These are phyloP conservation scores for Ophiostoma piceae DNA, from an alignment of 2,329 filamentous ascomycete species.

Conservation along the genomic window DNA sequence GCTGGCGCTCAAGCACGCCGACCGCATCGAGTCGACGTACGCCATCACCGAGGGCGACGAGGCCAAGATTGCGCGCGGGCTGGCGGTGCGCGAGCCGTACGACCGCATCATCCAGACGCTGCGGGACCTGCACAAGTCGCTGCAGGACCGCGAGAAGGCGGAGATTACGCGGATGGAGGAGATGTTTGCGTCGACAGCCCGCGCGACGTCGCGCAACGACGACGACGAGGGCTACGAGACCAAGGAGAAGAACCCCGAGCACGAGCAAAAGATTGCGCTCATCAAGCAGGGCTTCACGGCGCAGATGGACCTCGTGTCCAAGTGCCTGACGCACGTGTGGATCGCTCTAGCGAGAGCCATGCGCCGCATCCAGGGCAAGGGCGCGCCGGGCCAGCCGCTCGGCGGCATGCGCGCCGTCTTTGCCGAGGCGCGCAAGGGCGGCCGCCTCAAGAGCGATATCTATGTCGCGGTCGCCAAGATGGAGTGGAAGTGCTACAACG, in stretches of 20 bases:
- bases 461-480: slow-evolving; percentile 91
- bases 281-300: slow-evolving; percentile 63
- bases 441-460: slow-evolving; percentile 86
- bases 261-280: slow-evolving; percentile 55
- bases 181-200: slow-evolving; percentile 36
- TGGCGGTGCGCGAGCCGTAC: slow-evolving; percentile 75
- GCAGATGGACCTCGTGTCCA: slow-evolving; percentile 71
- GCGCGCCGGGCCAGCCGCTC: slow-evolving; percentile 51
- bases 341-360: slow-evolving; percentile 91
- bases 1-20: slow-evolving; percentile 81
- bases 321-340: slow-evolving; percentile 89
- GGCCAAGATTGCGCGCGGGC: slow-evolving; percentile 67
- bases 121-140: slow-evolving; percentile 76
- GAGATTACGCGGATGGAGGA: slow-evolving; percentile 56
- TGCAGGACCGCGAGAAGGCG: slow-evolving; percentile 57
- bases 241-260: slow-evolving; percentile 38
- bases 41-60: slow-evolving; percentile 72
- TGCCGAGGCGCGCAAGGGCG: slow-evolving; percentile 77
- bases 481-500: slow-evolving; percentile 94
- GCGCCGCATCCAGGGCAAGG: slow-evolving; percentile 87
- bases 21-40: slow-evolving; percentile 75
- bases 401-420: slow-evolving; percentile 82
- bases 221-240: slow-evolving; percentile 31
- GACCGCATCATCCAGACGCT: slow-evolving; percentile 77
- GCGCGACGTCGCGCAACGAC: slow-evolving; percentile 25